Evolutionary conservation across 441 rosid genomes (phyloP), one percentile per base, ranked within the genome.

Genomic region (Iberis amara): DNA sequence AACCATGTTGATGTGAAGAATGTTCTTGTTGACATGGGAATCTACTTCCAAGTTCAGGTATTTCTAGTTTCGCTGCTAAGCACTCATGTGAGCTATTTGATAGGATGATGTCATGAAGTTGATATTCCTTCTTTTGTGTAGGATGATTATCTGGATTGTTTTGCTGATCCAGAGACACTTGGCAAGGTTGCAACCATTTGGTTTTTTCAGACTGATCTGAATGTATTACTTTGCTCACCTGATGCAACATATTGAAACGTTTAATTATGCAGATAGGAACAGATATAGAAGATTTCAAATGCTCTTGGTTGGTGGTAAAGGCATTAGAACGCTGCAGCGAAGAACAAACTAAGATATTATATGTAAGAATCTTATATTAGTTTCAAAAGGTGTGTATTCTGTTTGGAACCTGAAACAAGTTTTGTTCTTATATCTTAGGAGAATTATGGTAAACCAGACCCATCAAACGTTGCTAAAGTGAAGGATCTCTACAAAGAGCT

Each of bases 131-230:
- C 32, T 39, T 62, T 15, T 32, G 8, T 73, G 76, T 41, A 89
- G 95, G 95, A 86, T 76, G 95, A 86, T 72, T 86, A 77, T 77
- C 64, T 89, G 79, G 94, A 86, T 72, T 86, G 94, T 71, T 86
- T 78, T 48, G 95, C 92, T 52, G 78, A 77, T 68, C 88, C 88
- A 5, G 74, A 78, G 67, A 76, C 76, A 41, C 82, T 81, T 55
- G 96, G 89, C 40, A 89, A 89, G 90, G 97, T 86, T 28, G 32
- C 44, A 13, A 40, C 11, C 4, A 21, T 47, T 39, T 48, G 47
- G 11, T 3, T 33, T 31, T 52, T 39, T 39, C 31, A 3, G 35
- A 13, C 32, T 36, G 51, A n/a, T 40, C 3, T 35, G 11, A 12
- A 42, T 59, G 52, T 39, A 39, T 47, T 33, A 7, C 4, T 32